Evolutionary conservation across 495 filamentous ascomycete genomes (phyloP).

Genomic region (Daldinia vernicosa): DNA sequence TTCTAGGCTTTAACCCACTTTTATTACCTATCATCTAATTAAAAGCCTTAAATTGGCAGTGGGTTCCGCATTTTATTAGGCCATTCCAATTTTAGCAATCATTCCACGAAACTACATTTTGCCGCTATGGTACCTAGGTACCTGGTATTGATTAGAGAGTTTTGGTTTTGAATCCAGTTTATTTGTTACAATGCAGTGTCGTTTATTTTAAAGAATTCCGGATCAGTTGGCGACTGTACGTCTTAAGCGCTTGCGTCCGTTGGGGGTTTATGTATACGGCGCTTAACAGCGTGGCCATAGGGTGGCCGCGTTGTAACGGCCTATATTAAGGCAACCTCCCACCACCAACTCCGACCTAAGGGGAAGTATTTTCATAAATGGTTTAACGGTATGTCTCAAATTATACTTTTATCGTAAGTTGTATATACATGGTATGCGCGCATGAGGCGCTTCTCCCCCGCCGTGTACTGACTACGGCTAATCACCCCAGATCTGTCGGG

Average conservation of each 20-base stretch:
- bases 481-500: neutral
- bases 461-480: neutral
- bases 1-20: too few species aligned
- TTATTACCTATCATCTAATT: too few species aligned
- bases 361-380: neutral
- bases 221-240: neutral
- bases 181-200: neutral
- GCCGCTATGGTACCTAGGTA: too few species aligned
- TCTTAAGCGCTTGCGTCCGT: neutral
- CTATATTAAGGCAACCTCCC: neutral
- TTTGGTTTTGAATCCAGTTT: neutral
- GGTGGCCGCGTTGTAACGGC: neutral
- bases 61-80: too few species aligned
- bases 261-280: neutral
- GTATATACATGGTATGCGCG: slow-evolving; percentile 1
- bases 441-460: neutral
- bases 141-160: neutral
- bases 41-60: too few species aligned
- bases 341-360: neutral
- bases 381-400: neutral
- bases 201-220: neutral
- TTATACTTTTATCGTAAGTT: neutral
- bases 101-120: too few species aligned
- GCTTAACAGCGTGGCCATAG: neutral
- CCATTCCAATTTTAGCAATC: too few species aligned